Base-by-base conservation (phyloP, 805 yeast species). In the Candida sakaeoensis region DNA sequence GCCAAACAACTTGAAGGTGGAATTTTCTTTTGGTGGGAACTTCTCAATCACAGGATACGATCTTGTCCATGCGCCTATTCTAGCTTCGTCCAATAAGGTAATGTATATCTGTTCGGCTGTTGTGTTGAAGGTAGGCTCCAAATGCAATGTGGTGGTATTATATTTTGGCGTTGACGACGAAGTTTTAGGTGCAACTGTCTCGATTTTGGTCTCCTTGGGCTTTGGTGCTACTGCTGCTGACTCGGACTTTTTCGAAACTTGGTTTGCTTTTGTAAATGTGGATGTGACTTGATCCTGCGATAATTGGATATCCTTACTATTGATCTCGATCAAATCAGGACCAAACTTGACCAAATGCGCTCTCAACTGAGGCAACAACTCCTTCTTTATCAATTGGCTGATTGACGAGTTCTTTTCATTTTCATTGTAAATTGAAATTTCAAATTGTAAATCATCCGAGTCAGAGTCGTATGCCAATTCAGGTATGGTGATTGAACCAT, bases 381-480 rank as follows among this genome's bases (percentile, higher is more conserved):
- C 58, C 37, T 56, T 46, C 54, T 76, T 75, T 14, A 77, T 57
- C 8, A 71, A 45, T 2, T 70, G 60, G 44, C 85, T 77, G 39
- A 82, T 65, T 19, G 77, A 77, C 39, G 78, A 80, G 18, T 65
- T 52, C 10, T 54, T 58, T 17, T 68, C 53, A 45, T 61, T 66
- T 45, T 80, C 83, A 44, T 75, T 74, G 53, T 74, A 75, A 31
- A 89, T 72, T 17, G 83, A 72, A 38, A 89, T 73, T 37, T 82
- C 84, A 57, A 91, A 93, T 60, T 87, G 96, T 53, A 81, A 84
- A 49, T 89, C 97, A 45, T 83, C 90, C 18, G 66, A 74, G 39
- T 83, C 93, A 8, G 95, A 79, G 60, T 93, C 98, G 62, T 93
- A 93, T 5, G 97, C 91, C 44, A 93, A 74, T 60, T 93, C 99